Evolutionary conservation across 257 asterid species (phyloP).

Genomic region (Cordia subcordata): DNA sequence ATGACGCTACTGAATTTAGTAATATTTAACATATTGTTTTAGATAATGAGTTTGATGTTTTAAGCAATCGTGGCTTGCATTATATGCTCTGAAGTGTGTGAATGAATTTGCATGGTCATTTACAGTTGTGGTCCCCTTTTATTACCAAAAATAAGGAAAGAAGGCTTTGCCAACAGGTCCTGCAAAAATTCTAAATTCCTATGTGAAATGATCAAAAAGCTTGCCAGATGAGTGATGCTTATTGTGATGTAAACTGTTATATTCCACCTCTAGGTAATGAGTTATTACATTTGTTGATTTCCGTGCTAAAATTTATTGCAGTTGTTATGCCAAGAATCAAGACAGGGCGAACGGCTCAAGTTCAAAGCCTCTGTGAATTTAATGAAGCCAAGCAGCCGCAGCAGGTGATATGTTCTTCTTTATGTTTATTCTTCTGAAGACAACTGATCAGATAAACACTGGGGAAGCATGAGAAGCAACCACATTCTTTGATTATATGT

Average conservation of each 20-base stretch:
- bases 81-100: not conserved
- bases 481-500: not conserved
- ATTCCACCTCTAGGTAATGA: not conserved
- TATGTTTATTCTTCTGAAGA: too few species aligned
- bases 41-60: not conserved
- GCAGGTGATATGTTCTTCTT: conserved; percentile 29
- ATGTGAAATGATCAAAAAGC: too few species aligned
- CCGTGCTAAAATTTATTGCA: conserved; percentile 23
- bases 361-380: conserved; percentile 57
- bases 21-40: not conserved
- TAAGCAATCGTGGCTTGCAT: not conserved
- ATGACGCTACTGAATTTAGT: too few species aligned
- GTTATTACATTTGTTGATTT: not conserved
- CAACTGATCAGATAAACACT: too few species aligned
- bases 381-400: conserved; percentile 39
- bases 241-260: not conserved
- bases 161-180: not conserved
- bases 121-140: not conserved
- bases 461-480: too few species aligned
- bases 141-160: not conserved
- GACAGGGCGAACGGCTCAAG: conserved; percentile 51
- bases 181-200: not conserved
- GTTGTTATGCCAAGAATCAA: conserved; percentile 83
- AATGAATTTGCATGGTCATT: too few species aligned
- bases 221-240: too few species aligned